These are phyloP conservation scores for Rhodotorula sphaerocarpa DNA, from an alignment of 768 basidiomycete genomes.

Conservation along the genomic window DNA sequence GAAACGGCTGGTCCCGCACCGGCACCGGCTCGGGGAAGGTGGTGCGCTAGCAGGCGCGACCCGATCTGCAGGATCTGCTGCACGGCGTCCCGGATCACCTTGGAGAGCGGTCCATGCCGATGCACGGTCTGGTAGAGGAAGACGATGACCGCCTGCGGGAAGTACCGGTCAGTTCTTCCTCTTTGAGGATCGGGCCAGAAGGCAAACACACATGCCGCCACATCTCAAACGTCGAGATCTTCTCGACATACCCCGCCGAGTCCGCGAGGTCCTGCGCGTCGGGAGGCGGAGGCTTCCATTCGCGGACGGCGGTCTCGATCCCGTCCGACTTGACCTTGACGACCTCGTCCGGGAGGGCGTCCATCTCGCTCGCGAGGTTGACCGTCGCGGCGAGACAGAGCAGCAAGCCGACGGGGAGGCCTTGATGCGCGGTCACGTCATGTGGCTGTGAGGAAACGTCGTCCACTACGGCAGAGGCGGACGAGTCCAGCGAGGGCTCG, in stretches of 20 bases:
- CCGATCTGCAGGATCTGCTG: slow-evolving; percentile 26
- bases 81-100: slow-evolving; percentile 2
- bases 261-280: slow-evolving; percentile 6
- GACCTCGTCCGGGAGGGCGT: slow-evolving; percentile 22
- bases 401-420: slow-evolving; percentile 25
- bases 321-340: slow-evolving; percentile 19
- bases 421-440: slow-evolving; percentile 18
- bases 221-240: slow-evolving; percentile 24
- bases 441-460: background rate
- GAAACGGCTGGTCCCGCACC: background rate
- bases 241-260: slow-evolving; percentile 13
- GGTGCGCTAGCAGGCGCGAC: slow-evolving; percentile 4
- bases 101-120: slow-evolving; percentile 18
- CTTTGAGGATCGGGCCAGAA: too few relatives aligned
- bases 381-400: slow-evolving; percentile 26
- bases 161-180: background rate
- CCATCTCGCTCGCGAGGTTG: slow-evolving; percentile 23
- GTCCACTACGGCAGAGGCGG: background rate
- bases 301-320: slow-evolving; percentile 24
- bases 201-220: slow-evolving; percentile 24
- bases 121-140: slow-evolving; percentile 30
- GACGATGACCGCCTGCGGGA: slow-evolving; percentile 16
- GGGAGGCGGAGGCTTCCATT: slow-evolving; percentile 17
- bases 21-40: background rate
- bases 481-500: slow-evolving; percentile 3